Base-by-base conservation (phyloP, 768 basidiomycete genomes). In the Trametes cingulata region DNA sequence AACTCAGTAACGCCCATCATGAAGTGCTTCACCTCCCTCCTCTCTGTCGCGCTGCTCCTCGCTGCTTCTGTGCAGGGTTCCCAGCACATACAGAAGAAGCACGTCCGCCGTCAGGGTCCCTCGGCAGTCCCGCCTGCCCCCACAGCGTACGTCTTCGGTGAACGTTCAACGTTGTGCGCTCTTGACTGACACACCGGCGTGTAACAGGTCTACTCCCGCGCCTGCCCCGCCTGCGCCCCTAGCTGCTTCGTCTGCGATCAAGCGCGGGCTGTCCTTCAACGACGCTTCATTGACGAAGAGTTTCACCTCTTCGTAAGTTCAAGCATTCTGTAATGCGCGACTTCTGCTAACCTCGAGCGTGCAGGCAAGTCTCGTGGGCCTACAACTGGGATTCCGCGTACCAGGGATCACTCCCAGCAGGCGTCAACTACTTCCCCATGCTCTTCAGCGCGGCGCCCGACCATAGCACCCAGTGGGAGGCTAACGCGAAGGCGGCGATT, bases 211-310 rank as follows among this genome's bases (percentile, higher is more conserved):
- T 15, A 40, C 51, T 25, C 35, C 58, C 42, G 48, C 48, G 9
- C 33, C 62, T 20, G 42, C 61, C 8, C 25, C 65, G 50, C 47
- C 66, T 3, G 19, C 58, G 25, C 47, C 48, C 27, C n/a, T 41
- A 25, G 24, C 45, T 33, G 27, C 54, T 14, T 25, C 57, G 25
- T 14, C 40, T 20, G 33, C 52, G 15, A 65, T 56, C 60, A 72
- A 72, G 67, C 68, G 68, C 51, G 71, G 71, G 39, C 61, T 72
- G 20, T 65, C 68, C n/a, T 72, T 65, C 68, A 72, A 72, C 56
- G 64, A 69, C 48, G 62, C 50, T 13, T 27, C 43, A 4, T 50
- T 66, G 42, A 67, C 68, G n/a, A 60, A 55, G 35, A 19, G 55
- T 43, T 71, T 71, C 60, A 66, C 39, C 52, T 39, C 36, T 54